Evolutionary conservation across 192 early-diverging fungal species (phyloP).

Genomic region (Gorgonomyces haynaldii): DNA sequence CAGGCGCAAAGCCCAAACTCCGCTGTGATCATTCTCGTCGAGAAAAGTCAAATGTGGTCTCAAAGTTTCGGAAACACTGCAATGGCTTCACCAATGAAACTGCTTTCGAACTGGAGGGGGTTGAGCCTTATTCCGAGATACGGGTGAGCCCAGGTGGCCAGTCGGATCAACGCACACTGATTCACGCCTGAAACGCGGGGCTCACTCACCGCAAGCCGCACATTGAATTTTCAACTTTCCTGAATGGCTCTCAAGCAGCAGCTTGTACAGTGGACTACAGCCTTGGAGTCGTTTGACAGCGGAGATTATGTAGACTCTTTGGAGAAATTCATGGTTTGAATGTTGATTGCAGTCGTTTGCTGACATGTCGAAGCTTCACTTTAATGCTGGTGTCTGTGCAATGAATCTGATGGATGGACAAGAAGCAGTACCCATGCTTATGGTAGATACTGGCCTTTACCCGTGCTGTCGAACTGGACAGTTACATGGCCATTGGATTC

Average conservation of each 20-base stretch:
- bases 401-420: constrained; percentile 61
- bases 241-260: constrained; percentile 19
- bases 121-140: too few species aligned
- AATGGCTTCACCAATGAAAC: too few species aligned
- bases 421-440: constrained; percentile 49
- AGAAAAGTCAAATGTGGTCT: too few species aligned
- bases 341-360: constrained; percentile 51
- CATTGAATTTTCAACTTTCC: too few species aligned
- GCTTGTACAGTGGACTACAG: constrained; percentile 73
- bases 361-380: constrained; percentile 88
- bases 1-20: too few species aligned
- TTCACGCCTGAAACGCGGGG: too few species aligned
- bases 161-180: too few species aligned
- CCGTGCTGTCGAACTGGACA: constrained; percentile 65
- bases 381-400: constrained; percentile 83
- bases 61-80: too few species aligned
- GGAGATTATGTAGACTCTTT: constrained; percentile 57
- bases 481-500: constrained; percentile 82
- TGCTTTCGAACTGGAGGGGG: too few species aligned
- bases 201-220: too few species aligned
- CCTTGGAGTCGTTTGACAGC: constrained; percentile 61
- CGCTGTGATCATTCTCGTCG: too few species aligned
- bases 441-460: constrained; percentile 64
- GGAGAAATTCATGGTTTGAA: constrained; percentile 37
- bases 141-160: too few species aligned